Conservation (phyloP, 176 grass and related monocot species). For the Miscanthus lutarioriparius region DNA sequence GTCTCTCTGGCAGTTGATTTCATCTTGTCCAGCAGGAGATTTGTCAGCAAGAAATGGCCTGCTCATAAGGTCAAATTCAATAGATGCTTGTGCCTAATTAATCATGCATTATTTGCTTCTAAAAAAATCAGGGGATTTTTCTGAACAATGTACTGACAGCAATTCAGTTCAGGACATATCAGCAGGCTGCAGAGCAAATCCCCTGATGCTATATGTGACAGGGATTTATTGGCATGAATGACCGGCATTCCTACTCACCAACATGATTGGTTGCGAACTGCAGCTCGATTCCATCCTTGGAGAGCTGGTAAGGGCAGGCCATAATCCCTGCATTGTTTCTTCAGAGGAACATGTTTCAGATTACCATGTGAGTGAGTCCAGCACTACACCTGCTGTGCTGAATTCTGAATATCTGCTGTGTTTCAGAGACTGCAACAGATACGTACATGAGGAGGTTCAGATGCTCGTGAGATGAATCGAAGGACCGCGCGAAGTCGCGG, state of each 20-base stretch:
- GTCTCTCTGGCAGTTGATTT: conserved; percentile 73
- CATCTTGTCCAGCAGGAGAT: conserved; percentile 83
- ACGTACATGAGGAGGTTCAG: conserved; percentile 86
- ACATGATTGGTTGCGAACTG: conserved; percentile 87
- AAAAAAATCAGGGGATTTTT: neutral
- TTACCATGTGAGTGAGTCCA: neutral
- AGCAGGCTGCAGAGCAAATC: neutral
- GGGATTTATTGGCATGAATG: neutral
- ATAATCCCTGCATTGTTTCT: conserved; percentile 95
- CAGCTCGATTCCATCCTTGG: conserved; percentile 75
- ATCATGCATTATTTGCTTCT: neutral
- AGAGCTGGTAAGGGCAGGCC: conserved; percentile 75
- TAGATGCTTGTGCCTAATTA: neutral
- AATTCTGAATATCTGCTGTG: conserved; percentile 5
- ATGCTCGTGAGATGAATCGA: conserved; percentile 51
- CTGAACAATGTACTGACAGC: neutral
- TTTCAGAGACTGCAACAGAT: neutral
- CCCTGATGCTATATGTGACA: neutral
- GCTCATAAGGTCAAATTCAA: conserved; percentile 15
- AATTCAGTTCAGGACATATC: neutral
- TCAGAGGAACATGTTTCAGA: conserved; percentile 31
- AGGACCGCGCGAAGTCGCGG: conserved; percentile 49
- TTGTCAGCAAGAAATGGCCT: conserved; percentile 91
- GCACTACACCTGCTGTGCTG: neutral
- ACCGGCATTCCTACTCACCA: conserved; percentile 30